Conservation (phyloP, 208 protist species). For the Porcisia hertigi region DNA sequence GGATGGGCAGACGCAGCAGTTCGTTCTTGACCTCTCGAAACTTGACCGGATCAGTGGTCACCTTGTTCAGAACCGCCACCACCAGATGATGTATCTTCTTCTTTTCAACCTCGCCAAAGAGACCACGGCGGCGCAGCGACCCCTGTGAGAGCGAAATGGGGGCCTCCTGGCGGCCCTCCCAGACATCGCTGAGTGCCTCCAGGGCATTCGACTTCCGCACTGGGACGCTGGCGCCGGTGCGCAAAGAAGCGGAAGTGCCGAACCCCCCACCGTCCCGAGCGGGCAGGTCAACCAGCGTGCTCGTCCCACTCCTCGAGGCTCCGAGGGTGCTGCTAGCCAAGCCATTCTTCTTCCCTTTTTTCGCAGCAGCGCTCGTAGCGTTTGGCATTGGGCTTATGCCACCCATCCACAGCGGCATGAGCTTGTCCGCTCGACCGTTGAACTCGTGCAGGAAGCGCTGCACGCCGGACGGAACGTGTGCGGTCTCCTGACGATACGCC, state of each 20-base stretch:
- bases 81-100: constrained; percentile 84
- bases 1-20: constrained; percentile 80
- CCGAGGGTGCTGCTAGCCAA: not conserved
- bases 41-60: constrained; percentile 75
- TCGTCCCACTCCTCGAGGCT: constrained; percentile 7
- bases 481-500: constrained; percentile 34
- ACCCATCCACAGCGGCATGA: constrained; percentile 12
- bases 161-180: constrained; percentile 70
- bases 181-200: constrained; percentile 54
- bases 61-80: constrained; percentile 82
- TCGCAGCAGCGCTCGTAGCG: not conserved
- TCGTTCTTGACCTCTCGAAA: constrained; percentile 87
- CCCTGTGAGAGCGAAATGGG: constrained; percentile 54
- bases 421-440: constrained; percentile 3
- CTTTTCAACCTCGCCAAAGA: constrained; percentile 73
- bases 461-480: constrained; percentile 45
- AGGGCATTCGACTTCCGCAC: constrained; percentile 33
- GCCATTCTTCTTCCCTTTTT: constrained; percentile 17
- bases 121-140: constrained; percentile 51
- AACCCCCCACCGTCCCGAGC: constrained; percentile 1
- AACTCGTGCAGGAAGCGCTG: constrained; percentile 32
- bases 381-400: not conserved
- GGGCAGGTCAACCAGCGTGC: constrained; percentile 8
- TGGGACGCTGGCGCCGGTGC: not conserved
- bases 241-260: constrained; percentile 1